These are phyloP conservation scores for Naumovozyma dairenensis DNA, from an alignment of 805 yeast species.

Conservation along the genomic window DNA sequence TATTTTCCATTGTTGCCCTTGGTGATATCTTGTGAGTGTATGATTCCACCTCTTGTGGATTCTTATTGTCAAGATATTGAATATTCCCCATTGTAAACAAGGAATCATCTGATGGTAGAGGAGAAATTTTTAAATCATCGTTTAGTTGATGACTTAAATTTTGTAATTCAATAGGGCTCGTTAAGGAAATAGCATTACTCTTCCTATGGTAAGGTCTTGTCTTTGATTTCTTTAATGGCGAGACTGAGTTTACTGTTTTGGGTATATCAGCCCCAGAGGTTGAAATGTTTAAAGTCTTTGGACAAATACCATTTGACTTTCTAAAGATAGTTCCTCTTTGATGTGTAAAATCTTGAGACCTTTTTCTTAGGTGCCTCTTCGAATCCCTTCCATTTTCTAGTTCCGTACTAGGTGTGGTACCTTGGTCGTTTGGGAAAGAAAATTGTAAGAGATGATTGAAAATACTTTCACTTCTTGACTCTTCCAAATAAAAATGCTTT, in stretches of 20 bases:
- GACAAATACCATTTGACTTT: too few species aligned
- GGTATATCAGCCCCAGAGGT: too few species aligned
- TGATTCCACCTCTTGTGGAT: too few species aligned
- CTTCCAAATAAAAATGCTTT: slow-evolving; percentile 3
- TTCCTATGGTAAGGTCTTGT: slow-evolving; percentile 6
- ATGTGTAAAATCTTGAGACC: too few species aligned
- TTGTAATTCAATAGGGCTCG: not conserved
- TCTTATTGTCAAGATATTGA: not conserved
- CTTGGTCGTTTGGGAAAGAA: too few species aligned
- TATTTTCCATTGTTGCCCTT: slow-evolving; percentile 10
- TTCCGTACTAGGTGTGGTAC: too few species aligned
- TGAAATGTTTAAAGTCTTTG: too few species aligned
- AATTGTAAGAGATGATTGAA: slow-evolving; percentile 6
- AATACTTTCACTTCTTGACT: slow-evolving; percentile 6
- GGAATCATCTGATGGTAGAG: not conserved
- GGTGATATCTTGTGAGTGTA: slow-evolving; percentile 11
- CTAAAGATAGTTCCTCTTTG: too few species aligned
- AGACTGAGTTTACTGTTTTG: not conserved
- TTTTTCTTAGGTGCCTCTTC: too few species aligned
- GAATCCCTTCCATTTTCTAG: too few species aligned
- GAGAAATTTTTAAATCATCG: not conserved
- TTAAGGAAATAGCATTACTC: slow-evolving; percentile 7
- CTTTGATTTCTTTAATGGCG: not conserved
- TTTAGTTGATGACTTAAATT: not conserved
- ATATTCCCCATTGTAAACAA: not conserved